These are phyloP conservation scores for Rhodosporidiobolus odoratus DNA, from an alignment of 768 basidiomycete species.

Conservation along the genomic window DNA sequence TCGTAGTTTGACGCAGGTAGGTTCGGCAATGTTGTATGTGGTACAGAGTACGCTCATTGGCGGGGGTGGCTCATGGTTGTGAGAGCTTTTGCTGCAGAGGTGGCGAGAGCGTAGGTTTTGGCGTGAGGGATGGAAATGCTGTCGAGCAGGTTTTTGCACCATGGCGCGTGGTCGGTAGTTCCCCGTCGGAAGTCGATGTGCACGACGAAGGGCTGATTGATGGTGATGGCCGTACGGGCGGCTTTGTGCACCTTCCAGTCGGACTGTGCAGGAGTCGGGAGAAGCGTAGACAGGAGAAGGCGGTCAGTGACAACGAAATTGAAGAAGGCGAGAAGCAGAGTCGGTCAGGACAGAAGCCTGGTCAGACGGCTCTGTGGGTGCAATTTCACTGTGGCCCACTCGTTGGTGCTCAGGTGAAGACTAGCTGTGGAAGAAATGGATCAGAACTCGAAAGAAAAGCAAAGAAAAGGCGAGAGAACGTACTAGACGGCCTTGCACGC, in stretches of 20 bases:
- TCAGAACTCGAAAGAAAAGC: neutral
- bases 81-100: neutral
- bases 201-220: neutral
- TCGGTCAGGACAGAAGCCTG: neutral
- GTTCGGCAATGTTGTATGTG: neutral
- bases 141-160: conserved; percentile 24
- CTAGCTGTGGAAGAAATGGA: neutral
- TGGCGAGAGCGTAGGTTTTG: neutral
- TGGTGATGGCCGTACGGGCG: neutral
- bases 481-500: neutral
- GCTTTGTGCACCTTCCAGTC: conserved; percentile 14
- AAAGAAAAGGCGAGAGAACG: neutral
- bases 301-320: neutral
- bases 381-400: neutral
- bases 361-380: neutral
- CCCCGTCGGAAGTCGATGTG: conserved; percentile 5
- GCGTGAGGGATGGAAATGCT: conserved; percentile 1
- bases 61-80: neutral
- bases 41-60: no score
- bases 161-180: neutral
- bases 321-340: neutral
- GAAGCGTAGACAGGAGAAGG: neutral
- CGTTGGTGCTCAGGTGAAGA: neutral
- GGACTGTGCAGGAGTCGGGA: neutral
- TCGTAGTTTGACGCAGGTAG: no score